phyloP scores from a whole-genome alignment of 2,329 filamentous ascomycete genomes.

The Penicillium capsulatum region DNA sequence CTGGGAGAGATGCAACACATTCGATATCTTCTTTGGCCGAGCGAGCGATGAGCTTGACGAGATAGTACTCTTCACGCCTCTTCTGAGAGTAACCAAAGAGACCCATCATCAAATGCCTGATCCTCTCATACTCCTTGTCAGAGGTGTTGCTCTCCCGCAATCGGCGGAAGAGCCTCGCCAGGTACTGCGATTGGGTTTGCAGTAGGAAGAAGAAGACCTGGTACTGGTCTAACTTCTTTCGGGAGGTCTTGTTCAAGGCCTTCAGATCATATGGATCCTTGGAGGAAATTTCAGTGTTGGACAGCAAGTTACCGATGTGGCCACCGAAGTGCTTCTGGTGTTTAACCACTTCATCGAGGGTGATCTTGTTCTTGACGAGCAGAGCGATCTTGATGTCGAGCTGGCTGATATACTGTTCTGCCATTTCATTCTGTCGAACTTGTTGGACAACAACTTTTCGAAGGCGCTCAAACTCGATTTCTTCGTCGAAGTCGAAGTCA shows the following conservation, averaged over 20 bases:
- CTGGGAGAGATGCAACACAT: slow-evolving; percentile 66
- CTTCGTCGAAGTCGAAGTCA: slow-evolving; percentile 98
- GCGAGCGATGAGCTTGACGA: slow-evolving; percentile 79
- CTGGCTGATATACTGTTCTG: slow-evolving; percentile 97
- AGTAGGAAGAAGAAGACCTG: slow-evolving; percentile 97
- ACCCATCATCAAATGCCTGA: slow-evolving; percentile 92
- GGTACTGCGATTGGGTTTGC: slow-evolving; percentile 92
- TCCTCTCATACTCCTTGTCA: slow-evolving; percentile 88
- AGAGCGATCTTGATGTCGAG: slow-evolving; percentile 98
- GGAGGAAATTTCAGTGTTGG: slow-evolving; percentile 82
- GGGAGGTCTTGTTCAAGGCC: slow-evolving; percentile 92
- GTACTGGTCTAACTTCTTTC: slow-evolving; percentile 92
- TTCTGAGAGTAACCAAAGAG: slow-evolving; percentile 97
- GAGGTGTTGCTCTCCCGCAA: slow-evolving; percentile 77
- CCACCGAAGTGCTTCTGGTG: slow-evolving; percentile 96
- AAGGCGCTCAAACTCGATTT: slow-evolving; percentile 91
- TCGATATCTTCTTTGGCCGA: slow-evolving; percentile 85
- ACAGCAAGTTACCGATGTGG: slow-evolving; percentile 75
- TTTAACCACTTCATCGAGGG: slow-evolving; percentile 91
- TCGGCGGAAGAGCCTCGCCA: slow-evolving; percentile 80
- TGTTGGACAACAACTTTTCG: slow-evolving; percentile 96
- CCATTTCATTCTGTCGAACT: slow-evolving; percentile 92
- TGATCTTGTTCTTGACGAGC: slow-evolving; percentile 99
- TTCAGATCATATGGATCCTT: slow-evolving; percentile 94
- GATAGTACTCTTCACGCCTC: slow-evolving; percentile 91